phyloP scores from a whole-genome alignment of 352 stramenopile species.

The Phytophthora crassamura region DNA sequence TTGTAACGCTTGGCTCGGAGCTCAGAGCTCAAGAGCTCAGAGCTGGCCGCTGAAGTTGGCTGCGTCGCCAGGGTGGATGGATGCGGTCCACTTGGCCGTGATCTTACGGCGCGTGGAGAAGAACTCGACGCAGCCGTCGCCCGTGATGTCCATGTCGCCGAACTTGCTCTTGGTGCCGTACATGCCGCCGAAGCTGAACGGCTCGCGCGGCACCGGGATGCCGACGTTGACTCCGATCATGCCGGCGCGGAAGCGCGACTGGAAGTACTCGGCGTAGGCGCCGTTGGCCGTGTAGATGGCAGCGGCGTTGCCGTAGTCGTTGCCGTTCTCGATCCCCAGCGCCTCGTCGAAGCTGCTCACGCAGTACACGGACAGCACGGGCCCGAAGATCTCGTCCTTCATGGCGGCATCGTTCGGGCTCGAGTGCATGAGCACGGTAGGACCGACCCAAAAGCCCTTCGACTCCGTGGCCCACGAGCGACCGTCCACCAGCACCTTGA shows the following conservation, averaged over 20 bases:
- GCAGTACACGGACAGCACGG: slow-evolving; percentile 93
- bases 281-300: slow-evolving; percentile 97
- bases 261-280: slow-evolving; percentile 95
- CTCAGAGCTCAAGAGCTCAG: too few relatives aligned
- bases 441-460: slow-evolving; percentile 93
- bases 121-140: slow-evolving; percentile 97
- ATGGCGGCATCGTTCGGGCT: slow-evolving; percentile 89
- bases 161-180: slow-evolving; percentile 98
- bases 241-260: slow-evolving; percentile 88
- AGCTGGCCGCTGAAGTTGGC: slow-evolving; percentile 81
- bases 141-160: slow-evolving; percentile 98
- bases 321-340: slow-evolving; percentile 96
- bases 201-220: slow-evolving; percentile 94
- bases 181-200: slow-evolving; percentile 97
- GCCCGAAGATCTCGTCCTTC: slow-evolving; percentile 97
- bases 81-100: slow-evolving; percentile 93
- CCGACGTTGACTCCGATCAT: slow-evolving; percentile 98
- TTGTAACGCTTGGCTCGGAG: not conserved
- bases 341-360: slow-evolving; percentile 93
- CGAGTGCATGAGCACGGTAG: slow-evolving; percentile 95
- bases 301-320: slow-evolving; percentile 97
- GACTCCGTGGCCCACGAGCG: slow-evolving; percentile 72
- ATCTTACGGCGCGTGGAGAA: slow-evolving; percentile 98
- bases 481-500: slow-evolving; percentile 94
- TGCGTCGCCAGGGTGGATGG: slow-evolving; percentile 52